Percentiles rank a stretch among this genome's conserved stretches.
Conservation (phyloP, 768 basidiomycete genomes). For the Agrocybe chaxingu region DNA sequence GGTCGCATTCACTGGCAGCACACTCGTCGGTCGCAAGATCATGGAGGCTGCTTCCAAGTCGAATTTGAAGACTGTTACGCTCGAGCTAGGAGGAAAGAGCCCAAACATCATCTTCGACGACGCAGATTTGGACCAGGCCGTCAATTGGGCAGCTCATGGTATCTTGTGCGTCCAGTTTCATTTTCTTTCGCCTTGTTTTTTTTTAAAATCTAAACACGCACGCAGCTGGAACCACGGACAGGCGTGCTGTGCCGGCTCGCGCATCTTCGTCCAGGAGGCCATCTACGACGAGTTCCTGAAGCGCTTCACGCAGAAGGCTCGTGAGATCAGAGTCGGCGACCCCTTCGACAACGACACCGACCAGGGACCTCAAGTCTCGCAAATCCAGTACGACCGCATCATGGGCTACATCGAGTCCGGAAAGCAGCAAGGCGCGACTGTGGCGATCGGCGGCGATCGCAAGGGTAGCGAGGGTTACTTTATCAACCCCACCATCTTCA, state of each 20-base stretch:
- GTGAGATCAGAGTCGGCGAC: conserved; percentile 52
- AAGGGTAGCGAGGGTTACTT: conserved; percentile 50
- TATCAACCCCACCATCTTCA: conserved; percentile 74
- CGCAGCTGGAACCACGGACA: conserved; percentile 46
- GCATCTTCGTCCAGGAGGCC: conserved; percentile 75
- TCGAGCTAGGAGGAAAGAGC: conserved; percentile 80
- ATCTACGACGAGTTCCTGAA: conserved; percentile 79
- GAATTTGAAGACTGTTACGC: conserved; percentile 82
- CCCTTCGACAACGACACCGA: conserved; percentile 54
- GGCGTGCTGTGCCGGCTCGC: conserved; percentile 75
- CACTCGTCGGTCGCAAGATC: conserved; percentile 73
- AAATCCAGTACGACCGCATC: conserved; percentile 68
- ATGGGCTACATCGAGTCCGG: conserved; percentile 79
- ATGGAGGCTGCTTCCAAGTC: conserved; percentile 76
- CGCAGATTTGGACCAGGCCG: conserved; percentile 68
- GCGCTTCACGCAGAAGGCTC: conserved; percentile 46
- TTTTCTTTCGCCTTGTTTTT: background rate
- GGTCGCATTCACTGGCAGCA: conserved; percentile 86
- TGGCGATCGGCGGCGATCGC: conserved; percentile 66
- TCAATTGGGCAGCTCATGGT: conserved; percentile 68
- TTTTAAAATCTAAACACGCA: background rate
- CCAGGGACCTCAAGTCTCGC: conserved; percentile 73
- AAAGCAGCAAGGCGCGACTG: conserved; percentile 64
- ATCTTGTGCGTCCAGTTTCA: conserved; percentile 54
- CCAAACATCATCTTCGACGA: conserved; percentile 73